Base-by-base conservation (phyloP, 2,329 filamentous ascomycete species). In the Bipolaris victoriae region DNA sequence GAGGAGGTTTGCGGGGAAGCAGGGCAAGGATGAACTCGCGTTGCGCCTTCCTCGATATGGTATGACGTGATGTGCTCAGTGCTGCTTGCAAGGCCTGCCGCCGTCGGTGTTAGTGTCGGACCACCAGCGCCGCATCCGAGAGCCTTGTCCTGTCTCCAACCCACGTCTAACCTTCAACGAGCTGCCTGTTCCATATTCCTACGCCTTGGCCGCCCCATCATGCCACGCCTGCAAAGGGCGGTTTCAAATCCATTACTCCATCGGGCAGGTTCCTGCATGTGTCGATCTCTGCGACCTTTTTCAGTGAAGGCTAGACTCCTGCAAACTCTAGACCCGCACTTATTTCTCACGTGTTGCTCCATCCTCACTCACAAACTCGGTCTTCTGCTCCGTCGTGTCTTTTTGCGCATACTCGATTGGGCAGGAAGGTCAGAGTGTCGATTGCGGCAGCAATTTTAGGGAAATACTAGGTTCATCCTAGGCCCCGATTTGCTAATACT, bases 11-110 rank as follows among this genome's bases (percentile, higher is more conserved):
- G 67, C 63, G 67, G 65, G 67, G 63, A 67, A 60, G 55, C 20
- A 55, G 41, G 43, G 57, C 52, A 61, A 59, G 55, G 52, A 51
- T 44, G 49, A 54, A 52, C 52, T 63, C 53, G 31, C 36, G 35
- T 33, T 45, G 55, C 59, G 57, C 62, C 63, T 63, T 58, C 29
- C 65, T 64, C 58, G n/a, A 60, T 66, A 44, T 35, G 63, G 65
- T 55, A 66, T 69, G 61, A 62, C 65, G 62, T 65, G 61, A 69
- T 58, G 47, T 56, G 33, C 40, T 57, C 40, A 49, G 43, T 33
- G 29, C 43, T 44, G 43, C 36, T 44, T 26, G 49, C 44, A 48
- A 49, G 50, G 44, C 31, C 33, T 35, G 45, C 46, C 45, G 31
- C 43, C 43, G 33, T 16, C 24, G 47, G 54, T 16, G 48, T 18